These are phyloP conservation scores for Chloromonas sp. DNA, from an alignment of 163 green algal species.

Conservation along the genomic window DNA sequence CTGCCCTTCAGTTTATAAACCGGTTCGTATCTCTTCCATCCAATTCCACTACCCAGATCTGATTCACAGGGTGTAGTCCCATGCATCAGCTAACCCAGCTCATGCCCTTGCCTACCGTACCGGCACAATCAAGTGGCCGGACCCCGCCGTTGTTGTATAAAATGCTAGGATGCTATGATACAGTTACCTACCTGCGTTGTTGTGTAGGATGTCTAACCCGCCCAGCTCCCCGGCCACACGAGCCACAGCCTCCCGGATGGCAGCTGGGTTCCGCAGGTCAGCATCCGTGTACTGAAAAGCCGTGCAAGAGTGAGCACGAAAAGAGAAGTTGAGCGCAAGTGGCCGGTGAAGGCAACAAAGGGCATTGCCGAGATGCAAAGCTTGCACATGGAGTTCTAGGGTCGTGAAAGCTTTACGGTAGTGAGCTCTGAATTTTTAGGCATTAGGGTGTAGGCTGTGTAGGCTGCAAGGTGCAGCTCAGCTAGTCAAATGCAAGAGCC, in stretches of 20 bases:
- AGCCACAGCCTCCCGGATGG: constrained; percentile 47
- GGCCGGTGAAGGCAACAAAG: background rate
- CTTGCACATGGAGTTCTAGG: background rate
- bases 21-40: too few relatives aligned
- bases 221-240: constrained; percentile 27
- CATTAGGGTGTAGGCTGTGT: background rate
- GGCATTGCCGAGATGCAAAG: background rate
- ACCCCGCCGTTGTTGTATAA: too few relatives aligned
- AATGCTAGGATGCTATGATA: too few relatives aligned
- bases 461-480: constrained; percentile 13
- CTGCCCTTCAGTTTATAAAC: too few relatives aligned
- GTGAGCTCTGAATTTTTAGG: background rate
- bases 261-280: constrained; percentile 35
- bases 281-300: constrained; percentile 25
- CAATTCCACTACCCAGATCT: too few relatives aligned
- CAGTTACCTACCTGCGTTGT: constrained; percentile 37
- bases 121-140: too few relatives aligned
- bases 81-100: too few relatives aligned
- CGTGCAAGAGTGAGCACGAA: background rate
- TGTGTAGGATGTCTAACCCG: constrained; percentile 69
- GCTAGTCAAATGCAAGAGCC: background rate
- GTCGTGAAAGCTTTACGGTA: background rate
- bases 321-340: background rate
- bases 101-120: too few relatives aligned
- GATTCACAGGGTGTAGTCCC: too few relatives aligned